Evolutionary conservation across 768 basidiomycete genomes (phyloP).

Genomic region (Dictyophora rubrovolvata): DNA sequence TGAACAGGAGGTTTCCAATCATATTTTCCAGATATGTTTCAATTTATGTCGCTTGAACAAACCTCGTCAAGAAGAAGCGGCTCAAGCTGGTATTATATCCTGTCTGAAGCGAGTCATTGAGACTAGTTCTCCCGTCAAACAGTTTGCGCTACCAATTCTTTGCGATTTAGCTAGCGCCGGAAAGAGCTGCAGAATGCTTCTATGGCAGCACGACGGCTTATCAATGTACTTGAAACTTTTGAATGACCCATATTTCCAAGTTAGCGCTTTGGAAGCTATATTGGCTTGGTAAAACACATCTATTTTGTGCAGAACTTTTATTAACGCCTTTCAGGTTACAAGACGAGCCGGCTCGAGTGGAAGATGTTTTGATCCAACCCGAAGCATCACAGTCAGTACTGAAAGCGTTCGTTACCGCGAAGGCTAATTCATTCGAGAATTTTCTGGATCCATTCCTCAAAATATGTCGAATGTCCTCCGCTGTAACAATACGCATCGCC

Average conservation of each 20-base stretch:
- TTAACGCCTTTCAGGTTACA: conserved; percentile 52
- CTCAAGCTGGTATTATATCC: conserved; percentile 90
- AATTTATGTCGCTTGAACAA: conserved; percentile 94
- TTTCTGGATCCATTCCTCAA: conserved; percentile 89
- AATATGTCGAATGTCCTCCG: conserved; percentile 71
- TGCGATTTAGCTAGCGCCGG: conserved; percentile 95
- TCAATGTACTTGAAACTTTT: conserved; percentile 66
- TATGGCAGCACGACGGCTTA: conserved; percentile 95
- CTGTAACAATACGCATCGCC: conserved; percentile 66
- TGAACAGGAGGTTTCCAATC: conserved; percentile 89
- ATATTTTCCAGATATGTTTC: conserved; percentile 95
- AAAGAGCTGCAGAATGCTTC: conserved; percentile 77
- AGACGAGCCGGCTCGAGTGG: conserved; percentile 90
- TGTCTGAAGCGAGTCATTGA: conserved; percentile 82
- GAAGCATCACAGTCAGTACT: conserved; percentile 59
- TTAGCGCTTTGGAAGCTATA: conserved; percentile 83
- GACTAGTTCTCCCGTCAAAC: conserved; percentile 84
- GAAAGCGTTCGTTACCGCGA: conserved; percentile 72
- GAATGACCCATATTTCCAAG: conserved; percentile 84
- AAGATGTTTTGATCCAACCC: conserved; percentile 70
- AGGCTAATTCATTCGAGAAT: conserved; percentile 86
- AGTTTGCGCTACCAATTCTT: conserved; percentile 93
- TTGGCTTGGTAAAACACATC: conserved; percentile 61
- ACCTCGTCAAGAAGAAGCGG: conserved; percentile 91
- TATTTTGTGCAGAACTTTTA: neutral